Percentiles rank a stretch among this genome's conserved stretches.
Evolutionary conservation across 306 rosid species (phyloP).

Genomic region (Dryas octopetala): DNA sequence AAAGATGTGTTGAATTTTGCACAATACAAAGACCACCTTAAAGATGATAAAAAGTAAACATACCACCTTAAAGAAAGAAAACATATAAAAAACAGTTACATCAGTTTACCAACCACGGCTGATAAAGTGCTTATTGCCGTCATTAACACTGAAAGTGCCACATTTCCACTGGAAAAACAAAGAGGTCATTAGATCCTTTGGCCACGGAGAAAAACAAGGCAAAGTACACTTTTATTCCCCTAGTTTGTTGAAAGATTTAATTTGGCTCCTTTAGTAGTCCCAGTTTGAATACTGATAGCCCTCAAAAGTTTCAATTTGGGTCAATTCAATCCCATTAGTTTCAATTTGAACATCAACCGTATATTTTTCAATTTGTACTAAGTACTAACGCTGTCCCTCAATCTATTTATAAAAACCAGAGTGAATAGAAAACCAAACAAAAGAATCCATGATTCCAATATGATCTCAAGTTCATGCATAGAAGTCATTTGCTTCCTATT

Average conservation of each 20-base stretch:
- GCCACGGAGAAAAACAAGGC: background rate
- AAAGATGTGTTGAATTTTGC: background rate
- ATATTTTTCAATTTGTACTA: background rate
- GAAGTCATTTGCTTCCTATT: background rate
- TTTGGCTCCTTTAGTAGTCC: background rate
- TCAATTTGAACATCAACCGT: background rate
- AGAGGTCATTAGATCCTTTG: slow-evolving; percentile 24
- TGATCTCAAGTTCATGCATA: slow-evolving; percentile 1
- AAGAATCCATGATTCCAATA: background rate
- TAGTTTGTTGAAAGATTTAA: background rate
- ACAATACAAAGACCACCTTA: slow-evolving; percentile 12
- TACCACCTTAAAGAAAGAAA: slow-evolving; percentile 5
- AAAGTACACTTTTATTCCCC: background rate
- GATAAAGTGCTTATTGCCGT: slow-evolving; percentile 82
- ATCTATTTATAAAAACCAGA: background rate
- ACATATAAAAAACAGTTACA: slow-evolving; percentile 14
- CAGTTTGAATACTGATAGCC: background rate
- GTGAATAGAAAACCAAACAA: background rate
- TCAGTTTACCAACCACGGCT: slow-evolving; percentile 64
- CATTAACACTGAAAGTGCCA: slow-evolving; percentile 88
- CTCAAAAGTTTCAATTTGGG: background rate
- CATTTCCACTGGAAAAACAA: slow-evolving; percentile 68
- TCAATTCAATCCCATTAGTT: background rate
- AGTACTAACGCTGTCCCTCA: background rate
- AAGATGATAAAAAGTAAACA: background rate